Percentiles rank a stretch among this genome's conserved stretches.
phyloP scores from a whole-genome alignment of 2,329 filamentous ascomycete species.

The Chrysoporthe deuterocubensis region DNA sequence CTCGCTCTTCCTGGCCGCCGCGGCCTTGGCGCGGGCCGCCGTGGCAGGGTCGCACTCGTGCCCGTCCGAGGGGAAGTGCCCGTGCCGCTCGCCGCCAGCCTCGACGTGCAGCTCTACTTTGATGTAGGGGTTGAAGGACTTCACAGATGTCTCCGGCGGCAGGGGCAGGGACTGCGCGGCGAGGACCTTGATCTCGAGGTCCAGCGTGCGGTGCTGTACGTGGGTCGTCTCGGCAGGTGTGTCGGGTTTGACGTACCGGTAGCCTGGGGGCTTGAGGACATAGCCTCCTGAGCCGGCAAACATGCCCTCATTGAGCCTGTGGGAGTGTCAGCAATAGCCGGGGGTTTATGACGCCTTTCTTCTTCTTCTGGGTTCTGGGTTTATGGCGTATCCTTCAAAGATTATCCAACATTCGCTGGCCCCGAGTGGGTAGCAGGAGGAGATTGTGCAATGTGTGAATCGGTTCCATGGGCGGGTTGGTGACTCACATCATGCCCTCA shows the following conservation, averaged over 20 bases:
- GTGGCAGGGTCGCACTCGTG: slow-evolving; percentile 20
- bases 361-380: too few relatives aligned
- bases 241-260: slow-evolving; percentile 42
- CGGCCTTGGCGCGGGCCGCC: slow-evolving; percentile 15
- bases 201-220: slow-evolving; percentile 61
- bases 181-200: slow-evolving; percentile 73
- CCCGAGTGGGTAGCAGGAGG: too few relatives aligned
- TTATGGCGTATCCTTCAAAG: too few relatives aligned
- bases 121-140: slow-evolving; percentile 76
- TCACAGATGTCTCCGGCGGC: slow-evolving; percentile 54
- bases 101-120: slow-evolving; percentile 86
- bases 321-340: background rate
- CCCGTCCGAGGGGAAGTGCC: slow-evolving; percentile 22
- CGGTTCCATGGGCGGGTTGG: too few relatives aligned
- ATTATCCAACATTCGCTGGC: too few relatives aligned
- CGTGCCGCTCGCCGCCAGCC: slow-evolving; percentile 52
- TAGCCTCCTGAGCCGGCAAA: slow-evolving; percentile 84
- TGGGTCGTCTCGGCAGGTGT: slow-evolving; percentile 37
- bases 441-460: too few relatives aligned
- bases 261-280: slow-evolving; percentile 73
- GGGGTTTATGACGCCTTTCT: background rate
- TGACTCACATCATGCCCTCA: slow-evolving; percentile 78
- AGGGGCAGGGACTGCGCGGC: slow-evolving; percentile 78
- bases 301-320: slow-evolving; percentile 80
- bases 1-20: slow-evolving; percentile 28